A percentile compares a stretch with the other conserved stretches of the same genome.
phyloP scores from a whole-genome alignment of 139 green algal species.

The Picochlorum sp. region DNA sequence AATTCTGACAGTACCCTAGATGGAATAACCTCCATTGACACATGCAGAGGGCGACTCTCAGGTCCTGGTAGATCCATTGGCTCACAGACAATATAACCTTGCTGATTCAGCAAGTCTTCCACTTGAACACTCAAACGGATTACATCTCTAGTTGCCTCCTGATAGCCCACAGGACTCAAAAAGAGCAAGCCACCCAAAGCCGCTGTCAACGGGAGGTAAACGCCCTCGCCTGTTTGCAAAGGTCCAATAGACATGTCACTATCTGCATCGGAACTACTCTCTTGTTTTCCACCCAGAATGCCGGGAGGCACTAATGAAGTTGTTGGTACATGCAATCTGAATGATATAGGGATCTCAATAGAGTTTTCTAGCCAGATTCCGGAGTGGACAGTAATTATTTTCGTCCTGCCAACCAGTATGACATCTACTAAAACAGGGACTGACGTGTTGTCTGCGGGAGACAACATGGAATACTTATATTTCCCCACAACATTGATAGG shows the following conservation, averaged over 20 bases:
- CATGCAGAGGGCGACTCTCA: slow-evolving; percentile 27
- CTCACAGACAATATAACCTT: slow-evolving; percentile 52
- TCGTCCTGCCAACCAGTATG: slow-evolving; percentile 58
- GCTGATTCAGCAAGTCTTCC: slow-evolving; percentile 36
- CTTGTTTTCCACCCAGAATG: not conserved
- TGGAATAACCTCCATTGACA: slow-evolving; percentile 26
- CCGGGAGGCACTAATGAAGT: slow-evolving; percentile 36
- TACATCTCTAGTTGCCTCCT: slow-evolving; percentile 51
- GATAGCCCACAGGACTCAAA: slow-evolving; percentile 36
- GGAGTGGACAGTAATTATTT: slow-evolving; percentile 67
- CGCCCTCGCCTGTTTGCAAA: slow-evolving; percentile 38
- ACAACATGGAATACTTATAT: slow-evolving; percentile 69
- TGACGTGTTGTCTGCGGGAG: slow-evolving; percentile 32
- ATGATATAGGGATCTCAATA: slow-evolving; percentile 28
- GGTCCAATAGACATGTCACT: slow-evolving; percentile 23
- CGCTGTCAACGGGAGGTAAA: slow-evolving; percentile 59
- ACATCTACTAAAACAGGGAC: slow-evolving; percentile 72
- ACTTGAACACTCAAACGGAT: slow-evolving; percentile 42
- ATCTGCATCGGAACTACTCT: not conserved
- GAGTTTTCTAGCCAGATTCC: slow-evolving; percentile 59
- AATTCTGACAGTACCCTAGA: slow-evolving; percentile 42
- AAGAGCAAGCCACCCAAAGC: slow-evolving; percentile 58
- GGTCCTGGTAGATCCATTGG: slow-evolving; percentile 4
- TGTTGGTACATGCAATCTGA: slow-evolving; percentile 57
- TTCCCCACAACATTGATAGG: slow-evolving; percentile 76